These are phyloP conservation scores for Candida piceae DNA, from an alignment of 805 yeast genomes.

Conservation along the genomic window DNA sequence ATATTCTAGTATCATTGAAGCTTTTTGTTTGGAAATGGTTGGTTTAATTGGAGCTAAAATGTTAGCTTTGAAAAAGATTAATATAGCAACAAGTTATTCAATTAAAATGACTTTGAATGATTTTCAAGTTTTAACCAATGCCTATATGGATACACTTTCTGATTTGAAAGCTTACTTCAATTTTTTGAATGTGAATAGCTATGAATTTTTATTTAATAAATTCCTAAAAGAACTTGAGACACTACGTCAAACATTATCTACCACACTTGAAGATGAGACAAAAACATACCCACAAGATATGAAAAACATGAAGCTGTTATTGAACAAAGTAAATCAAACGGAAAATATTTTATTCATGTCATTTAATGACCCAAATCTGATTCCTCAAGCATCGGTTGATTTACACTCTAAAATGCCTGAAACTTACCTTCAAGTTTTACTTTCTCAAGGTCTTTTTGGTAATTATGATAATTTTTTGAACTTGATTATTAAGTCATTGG, in stretches of 20 bases:
- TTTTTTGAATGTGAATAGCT: conserved; percentile 1
- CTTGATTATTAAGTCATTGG: conserved; percentile 43
- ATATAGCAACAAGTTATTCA: conserved; percentile 2
- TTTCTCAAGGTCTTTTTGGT: conserved; percentile 29
- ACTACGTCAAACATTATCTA: neutral
- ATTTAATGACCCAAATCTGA: neutral
- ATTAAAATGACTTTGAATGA: conserved; percentile 5
- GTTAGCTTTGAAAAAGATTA: conserved; percentile 28
- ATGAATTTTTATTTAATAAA: conserved; percentile 7
- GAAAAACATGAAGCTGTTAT: neutral
- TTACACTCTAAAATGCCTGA: neutral
- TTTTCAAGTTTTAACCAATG: conserved; percentile 3
- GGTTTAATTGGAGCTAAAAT: conserved; percentile 56
- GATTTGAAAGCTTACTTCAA: conserved; percentile 3
- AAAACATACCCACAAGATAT: neutral
- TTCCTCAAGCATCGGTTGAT: neutral
- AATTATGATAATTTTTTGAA: conserved; percentile 50
- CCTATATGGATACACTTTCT: conserved; percentile 6
- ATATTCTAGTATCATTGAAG: conserved; percentile 38
- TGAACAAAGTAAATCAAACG: neutral
- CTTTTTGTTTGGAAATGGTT: conserved; percentile 52
- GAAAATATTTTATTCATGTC: neutral
- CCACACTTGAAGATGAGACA: neutral
- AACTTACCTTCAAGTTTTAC: conserved; percentile 23
- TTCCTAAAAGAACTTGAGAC: neutral